A percentile compares a stretch with the other conserved stretches of the same genome.
phyloP scores from a whole-genome alignment of 75 land plant genomes.

The Cupressus sempervirens region DNA sequence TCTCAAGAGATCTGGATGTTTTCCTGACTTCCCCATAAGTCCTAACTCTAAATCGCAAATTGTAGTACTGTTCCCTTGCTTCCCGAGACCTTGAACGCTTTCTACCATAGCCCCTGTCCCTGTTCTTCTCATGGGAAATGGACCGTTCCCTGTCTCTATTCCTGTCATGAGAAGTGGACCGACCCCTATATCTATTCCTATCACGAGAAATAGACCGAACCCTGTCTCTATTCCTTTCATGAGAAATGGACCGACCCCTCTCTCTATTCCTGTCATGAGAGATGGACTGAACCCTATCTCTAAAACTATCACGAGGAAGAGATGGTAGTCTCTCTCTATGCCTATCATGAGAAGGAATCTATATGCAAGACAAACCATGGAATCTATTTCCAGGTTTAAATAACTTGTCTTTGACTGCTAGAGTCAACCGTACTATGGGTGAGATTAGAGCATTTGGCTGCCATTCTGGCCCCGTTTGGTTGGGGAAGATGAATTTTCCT shows the following conservation, averaged over 20 bases:
- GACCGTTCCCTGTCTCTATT: conserved; percentile 14
- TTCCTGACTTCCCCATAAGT: background rate
- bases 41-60: background rate
- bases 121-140: conserved; percentile 12
- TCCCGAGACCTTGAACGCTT: conserved; percentile 4
- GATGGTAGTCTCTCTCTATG: conserved; percentile 6
- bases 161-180: background rate
- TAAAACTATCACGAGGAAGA: conserved; percentile 8
- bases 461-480: too few species aligned
- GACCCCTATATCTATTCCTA: conserved; percentile 12
- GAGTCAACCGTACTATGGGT: background rate
- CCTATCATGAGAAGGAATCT: conserved; percentile 7
- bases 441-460: background rate
- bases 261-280: conserved; percentile 10
- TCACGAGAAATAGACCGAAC: conserved; percentile 12
- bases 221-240: conserved; percentile 21
- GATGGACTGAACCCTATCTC: conserved; percentile 24
- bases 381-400: background rate
- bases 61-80: conserved; percentile 3
- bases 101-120: conserved; percentile 9
- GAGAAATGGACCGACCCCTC: background rate
- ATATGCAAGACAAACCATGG: background rate
- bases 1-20: conserved; percentile 16
- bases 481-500: too few species aligned
- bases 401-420: background rate